Percentiles rank a stretch among this genome's conserved stretches.
Evolutionary conservation across 805 yeast species (phyloP).

Genomic region (Schwanniomyces yamadae): DNA sequence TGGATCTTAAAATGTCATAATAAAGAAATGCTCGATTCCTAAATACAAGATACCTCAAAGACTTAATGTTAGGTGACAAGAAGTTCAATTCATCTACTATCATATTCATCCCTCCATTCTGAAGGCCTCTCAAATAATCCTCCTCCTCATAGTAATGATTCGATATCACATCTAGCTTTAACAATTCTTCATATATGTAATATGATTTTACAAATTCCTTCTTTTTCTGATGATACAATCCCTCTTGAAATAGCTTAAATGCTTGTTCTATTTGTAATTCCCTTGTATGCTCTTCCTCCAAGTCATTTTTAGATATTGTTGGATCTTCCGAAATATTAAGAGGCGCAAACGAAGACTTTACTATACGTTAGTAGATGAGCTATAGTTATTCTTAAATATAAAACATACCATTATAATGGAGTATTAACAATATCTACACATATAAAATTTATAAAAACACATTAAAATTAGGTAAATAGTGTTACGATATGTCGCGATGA

Average conservation of each 20-base stretch:
- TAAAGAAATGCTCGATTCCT: slow-evolving; percentile 80
- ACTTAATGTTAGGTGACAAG: slow-evolving; percentile 67
- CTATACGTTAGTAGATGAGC: too few species aligned
- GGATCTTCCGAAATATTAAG: slow-evolving; percentile 77
- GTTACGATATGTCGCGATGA: too few species aligned
- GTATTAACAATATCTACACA: too few species aligned
- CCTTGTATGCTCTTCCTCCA: slow-evolving; percentile 82
- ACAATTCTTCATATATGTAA: slow-evolving; percentile 56
- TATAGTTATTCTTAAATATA: too few species aligned
- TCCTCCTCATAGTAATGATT: slow-evolving; percentile 42
- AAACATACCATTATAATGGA: too few species aligned
- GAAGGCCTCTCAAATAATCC: slow-evolving; percentile 36
- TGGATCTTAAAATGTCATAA: slow-evolving; percentile 37
- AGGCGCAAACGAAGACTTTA: slow-evolving; percentile 70
- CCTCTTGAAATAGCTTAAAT: slow-evolving; percentile 68
- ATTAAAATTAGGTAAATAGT: too few species aligned
- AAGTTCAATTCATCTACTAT: slow-evolving; percentile 42
- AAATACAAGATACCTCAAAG: slow-evolving; percentile 71
- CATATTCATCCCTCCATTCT: slow-evolving; percentile 31
- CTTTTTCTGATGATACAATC: slow-evolving; percentile 60
- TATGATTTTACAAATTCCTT: slow-evolving; percentile 50
- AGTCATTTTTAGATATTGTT: slow-evolving; percentile 49
- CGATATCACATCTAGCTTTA: slow-evolving; percentile 63
- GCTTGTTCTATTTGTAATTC: slow-evolving; percentile 91
- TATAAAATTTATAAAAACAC: too few species aligned